Conservation (phyloP, 2,329 filamentous ascomycete genomes). For the Bipolaris oryzae region DNA sequence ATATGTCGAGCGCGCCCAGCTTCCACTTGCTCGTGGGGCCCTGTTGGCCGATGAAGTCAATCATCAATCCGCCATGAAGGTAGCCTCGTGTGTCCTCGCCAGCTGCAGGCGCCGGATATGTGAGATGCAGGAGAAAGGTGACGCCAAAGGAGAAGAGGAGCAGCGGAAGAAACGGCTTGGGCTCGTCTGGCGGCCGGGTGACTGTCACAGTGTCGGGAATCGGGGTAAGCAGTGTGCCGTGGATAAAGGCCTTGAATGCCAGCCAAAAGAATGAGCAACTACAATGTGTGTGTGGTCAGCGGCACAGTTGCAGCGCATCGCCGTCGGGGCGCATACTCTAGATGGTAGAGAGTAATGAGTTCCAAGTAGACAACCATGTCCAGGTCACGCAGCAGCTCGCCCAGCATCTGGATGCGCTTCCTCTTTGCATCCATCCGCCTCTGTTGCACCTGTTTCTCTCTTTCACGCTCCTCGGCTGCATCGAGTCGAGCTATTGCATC, state of each 20-base stretch:
- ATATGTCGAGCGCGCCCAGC: conserved; percentile 59
- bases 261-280: conserved; percentile 66
- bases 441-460: conserved; percentile 31
- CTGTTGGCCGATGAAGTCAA: conserved; percentile 69
- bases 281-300: neutral
- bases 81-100: conserved; percentile 59
- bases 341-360: conserved; percentile 66
- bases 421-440: conserved; percentile 42
- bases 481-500: conserved; percentile 21
- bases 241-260: conserved; percentile 59
- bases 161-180: conserved; percentile 59
- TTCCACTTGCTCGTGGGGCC: conserved; percentile 61
- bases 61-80: conserved; percentile 66
- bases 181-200: conserved; percentile 56
- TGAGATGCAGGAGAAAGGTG: conserved; percentile 61
- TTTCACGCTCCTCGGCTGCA: conserved; percentile 27
- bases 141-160: conserved; percentile 62
- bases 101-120: conserved; percentile 49
- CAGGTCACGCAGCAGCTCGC: conserved; percentile 62
- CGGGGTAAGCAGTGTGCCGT: conserved; percentile 65
- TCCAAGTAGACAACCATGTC: conserved; percentile 67
- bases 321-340: conserved; percentile 59
- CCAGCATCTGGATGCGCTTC: conserved; percentile 52
- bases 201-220: conserved; percentile 56
- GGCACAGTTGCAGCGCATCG: neutral